Percentiles rank a stretch among this genome's conserved stretches.
Conservation (phyloP, 768 basidiomycete genomes). For the Tubosaeta sp. region DNA sequence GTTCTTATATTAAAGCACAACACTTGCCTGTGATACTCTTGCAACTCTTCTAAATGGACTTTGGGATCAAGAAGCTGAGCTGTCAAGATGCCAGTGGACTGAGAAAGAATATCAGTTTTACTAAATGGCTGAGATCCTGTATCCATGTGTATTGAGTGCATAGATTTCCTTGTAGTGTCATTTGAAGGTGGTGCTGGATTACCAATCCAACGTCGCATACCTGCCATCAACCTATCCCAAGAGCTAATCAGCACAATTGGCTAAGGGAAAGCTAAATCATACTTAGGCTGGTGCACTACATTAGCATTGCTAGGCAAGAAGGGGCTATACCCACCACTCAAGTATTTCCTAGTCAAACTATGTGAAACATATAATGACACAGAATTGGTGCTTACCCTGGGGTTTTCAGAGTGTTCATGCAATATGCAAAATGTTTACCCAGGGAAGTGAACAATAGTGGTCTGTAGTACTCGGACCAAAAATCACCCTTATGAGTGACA, state of each 20-base stretch:
- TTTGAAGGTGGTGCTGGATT: conserved; percentile 41
- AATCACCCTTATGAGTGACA: conserved; percentile 59
- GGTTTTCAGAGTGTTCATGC: conserved; percentile 85
- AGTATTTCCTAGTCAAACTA: conserved; percentile 52
- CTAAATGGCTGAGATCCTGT: conserved; percentile 27
- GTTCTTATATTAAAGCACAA: not conserved
- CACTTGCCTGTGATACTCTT: conserved; percentile 68
- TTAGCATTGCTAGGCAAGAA: conserved; percentile 58
- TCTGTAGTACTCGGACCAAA: conserved; percentile 88
- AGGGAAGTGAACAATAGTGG: conserved; percentile 80
- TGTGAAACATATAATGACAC: not conserved
- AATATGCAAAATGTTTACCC: conserved; percentile 86
- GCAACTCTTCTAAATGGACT: conserved; percentile 59
- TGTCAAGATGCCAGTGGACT: conserved; percentile 59
- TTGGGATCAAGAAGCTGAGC: conserved; percentile 54
- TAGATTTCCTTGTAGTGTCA: conserved; percentile 40
- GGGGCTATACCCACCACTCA: conserved; percentile 67
- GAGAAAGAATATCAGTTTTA: conserved; percentile 26
- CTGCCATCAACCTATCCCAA: conserved; percentile 61
- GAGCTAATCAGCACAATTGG: conserved; percentile 1
- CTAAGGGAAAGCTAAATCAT: conserved; percentile 21
- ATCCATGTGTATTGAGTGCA: conserved; percentile 24
- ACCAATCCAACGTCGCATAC: conserved; percentile 75
- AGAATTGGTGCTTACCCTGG: conserved; percentile 56
- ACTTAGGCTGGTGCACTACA: conserved; percentile 37